phyloP scores from a whole-genome alignment of 164 flowering plant species.

The Dillenia suffruticosa region DNA sequence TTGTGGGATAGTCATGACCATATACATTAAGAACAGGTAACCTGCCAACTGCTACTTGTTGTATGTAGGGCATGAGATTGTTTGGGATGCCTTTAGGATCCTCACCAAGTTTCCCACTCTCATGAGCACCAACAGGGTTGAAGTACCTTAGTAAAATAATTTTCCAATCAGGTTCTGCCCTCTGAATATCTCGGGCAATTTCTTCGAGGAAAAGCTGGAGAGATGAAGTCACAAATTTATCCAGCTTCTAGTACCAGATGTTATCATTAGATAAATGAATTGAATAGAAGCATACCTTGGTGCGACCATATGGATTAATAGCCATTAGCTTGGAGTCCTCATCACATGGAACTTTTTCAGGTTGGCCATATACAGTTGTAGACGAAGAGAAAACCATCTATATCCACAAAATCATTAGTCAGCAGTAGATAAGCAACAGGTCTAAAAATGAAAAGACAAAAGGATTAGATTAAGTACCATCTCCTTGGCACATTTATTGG shows the following conservation, averaged over 20 bases:
- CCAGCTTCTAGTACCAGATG: too few relatives aligned
- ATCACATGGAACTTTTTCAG: conserved; percentile 79
- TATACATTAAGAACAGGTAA: conserved; percentile 85
- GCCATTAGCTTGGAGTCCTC: conserved; percentile 75
- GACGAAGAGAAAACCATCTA: conserved; percentile 98
- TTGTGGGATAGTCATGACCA: conserved; percentile 88
- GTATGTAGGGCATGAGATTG: conserved; percentile 94
- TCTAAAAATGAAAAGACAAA: neutral
- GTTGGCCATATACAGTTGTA: conserved; percentile 95
- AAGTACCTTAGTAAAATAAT: conserved; percentile 82
- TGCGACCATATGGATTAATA: conserved; percentile 93
- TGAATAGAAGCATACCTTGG: conserved; percentile 58
- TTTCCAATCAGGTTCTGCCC: conserved; percentile 85
- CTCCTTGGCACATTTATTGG: neutral
- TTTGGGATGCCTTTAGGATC: conserved; percentile 97
- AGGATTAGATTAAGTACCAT: neutral
- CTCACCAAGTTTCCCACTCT: conserved; percentile 90
- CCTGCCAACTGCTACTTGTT: conserved; percentile 95
- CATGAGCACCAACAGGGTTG: conserved; percentile 94
- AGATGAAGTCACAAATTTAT: neutral
- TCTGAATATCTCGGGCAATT: conserved; percentile 74
- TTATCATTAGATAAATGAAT: neutral
- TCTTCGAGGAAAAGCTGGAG: conserved; percentile 85
- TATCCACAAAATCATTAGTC: conserved; percentile 2
- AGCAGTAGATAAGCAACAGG: conserved; percentile 10